Evolutionary conservation across 2,329 filamentous ascomycete species (phyloP), one percentile per base, ranked within the genome.

Genomic region (Tolypocladium amazonense): DNA sequence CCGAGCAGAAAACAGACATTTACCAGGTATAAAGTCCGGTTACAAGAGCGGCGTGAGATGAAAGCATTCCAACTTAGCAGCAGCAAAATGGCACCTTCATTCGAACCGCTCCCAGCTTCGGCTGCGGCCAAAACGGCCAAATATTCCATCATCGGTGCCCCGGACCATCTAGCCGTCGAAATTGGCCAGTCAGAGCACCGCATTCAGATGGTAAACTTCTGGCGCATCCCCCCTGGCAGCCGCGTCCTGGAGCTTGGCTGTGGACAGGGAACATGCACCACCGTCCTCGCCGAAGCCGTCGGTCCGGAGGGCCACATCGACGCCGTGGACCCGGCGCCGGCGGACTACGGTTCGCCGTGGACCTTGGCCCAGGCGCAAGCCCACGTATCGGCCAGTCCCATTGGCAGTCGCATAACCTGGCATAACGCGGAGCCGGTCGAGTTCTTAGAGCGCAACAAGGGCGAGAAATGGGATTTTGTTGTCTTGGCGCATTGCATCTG

Each of bases 221-320:
- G 73, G 73, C 62, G 65, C 30, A 71, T 78, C 58, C 25, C 60
- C 1, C 68, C 72, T 0, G 76, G 76, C 61, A 72, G 73, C 35
- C 75, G 72, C 3, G 67, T 85, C 8, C 74, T 86, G 1, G 83
- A 86, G 66, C 68, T 86, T 43, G 83, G 82, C 56, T 85, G 83
- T 68, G 83, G 83, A 1, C 83, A 86, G 64, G 83, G 83, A 2
- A 81, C 81, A 61, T 79, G 77, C 64, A 85, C 83, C 1, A 73
- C 77, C 14, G 79, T 78, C 3, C 75, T 86, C 23, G 83, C 82
- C 54, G 67, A 75, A 64, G 75, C 66, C 25, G 75, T 81, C 1
- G 77, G 78, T 3, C 65, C 73, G 15, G 37, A 68, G 0, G 80
- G 81, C 0, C 70, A 69, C 55, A 71, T 84, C 18, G 76, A 77